phyloP scores from a whole-genome alignment of 2,329 filamentous ascomycete species.

The Penicillium capsulatum region DNA sequence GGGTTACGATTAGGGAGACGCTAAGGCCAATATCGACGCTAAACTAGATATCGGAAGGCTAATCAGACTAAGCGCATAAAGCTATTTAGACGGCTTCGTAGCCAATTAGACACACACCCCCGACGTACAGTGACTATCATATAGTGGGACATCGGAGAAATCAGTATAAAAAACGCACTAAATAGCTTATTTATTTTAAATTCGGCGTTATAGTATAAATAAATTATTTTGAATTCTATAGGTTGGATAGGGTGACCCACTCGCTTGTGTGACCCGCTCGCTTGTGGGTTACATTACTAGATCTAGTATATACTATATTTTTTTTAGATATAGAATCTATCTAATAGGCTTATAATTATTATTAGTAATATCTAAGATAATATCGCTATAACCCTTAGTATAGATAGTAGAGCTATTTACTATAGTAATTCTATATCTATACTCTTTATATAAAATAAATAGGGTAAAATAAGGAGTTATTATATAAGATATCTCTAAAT shows the following conservation, averaged over 20 bases:
- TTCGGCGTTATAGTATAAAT: constrained; percentile 1
- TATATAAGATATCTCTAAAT: too few species aligned
- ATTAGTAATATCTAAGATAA: neutral
- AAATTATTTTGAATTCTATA: neutral
- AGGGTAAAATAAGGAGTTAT: too few species aligned
- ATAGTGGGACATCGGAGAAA: neutral
- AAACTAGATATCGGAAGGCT: neutral
- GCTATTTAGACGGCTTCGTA: neutral
- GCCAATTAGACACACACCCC: neutral
- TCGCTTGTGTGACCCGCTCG: too few species aligned
- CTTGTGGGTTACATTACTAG: neutral
- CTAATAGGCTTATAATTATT: too few species aligned
- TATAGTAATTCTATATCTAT: too few species aligned
- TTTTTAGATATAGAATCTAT: too few species aligned
- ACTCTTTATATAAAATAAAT: too few species aligned
- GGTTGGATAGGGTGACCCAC: neutral
- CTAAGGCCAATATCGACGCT: neutral
- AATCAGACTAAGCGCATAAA: too few species aligned
- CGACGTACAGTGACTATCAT: neutral
- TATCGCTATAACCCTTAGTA: neutral
- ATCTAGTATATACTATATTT: too few species aligned
- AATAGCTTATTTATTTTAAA: neutral
- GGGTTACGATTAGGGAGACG: neutral
- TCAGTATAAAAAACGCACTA: neutral
- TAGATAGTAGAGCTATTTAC: too few species aligned